Conservation (phyloP, 164 flowering plant genomes). For the Vitis rotundifolia region DNA sequence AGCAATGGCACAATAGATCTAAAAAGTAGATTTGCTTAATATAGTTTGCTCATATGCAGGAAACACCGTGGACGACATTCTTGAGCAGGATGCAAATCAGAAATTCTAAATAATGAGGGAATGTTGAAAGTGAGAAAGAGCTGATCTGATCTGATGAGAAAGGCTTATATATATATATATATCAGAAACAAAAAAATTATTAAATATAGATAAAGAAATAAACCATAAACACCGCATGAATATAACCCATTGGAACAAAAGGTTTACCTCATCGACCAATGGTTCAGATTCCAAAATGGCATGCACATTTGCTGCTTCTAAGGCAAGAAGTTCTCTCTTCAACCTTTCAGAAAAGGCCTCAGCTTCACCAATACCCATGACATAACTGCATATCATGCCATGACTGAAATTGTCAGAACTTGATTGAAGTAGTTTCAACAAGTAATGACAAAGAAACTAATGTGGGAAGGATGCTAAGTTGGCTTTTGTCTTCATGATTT, state of each 20-base stretch:
- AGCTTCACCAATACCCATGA: slow-evolving; percentile 99
- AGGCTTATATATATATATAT: too few relatives aligned
- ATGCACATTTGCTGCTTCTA: slow-evolving; percentile 99
- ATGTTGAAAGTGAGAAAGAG: neutral
- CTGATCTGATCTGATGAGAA: neutral
- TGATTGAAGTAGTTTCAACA: neutral
- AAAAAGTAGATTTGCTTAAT: neutral
- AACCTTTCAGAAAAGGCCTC: slow-evolving; percentile 99
- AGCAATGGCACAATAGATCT: neutral
- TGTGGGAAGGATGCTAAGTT: neutral
- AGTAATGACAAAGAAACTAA: neutral
- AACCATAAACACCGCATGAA: neutral
- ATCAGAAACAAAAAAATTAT: neutral
- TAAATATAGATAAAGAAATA: neutral
- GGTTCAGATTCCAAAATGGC: slow-evolving; percentile 97
- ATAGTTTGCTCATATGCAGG: neutral
- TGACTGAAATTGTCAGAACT: neutral
- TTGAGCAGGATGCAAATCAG: neutral
- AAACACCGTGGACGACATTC: neutral
- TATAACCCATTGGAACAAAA: neutral
- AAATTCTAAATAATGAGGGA: neutral
- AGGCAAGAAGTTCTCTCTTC: slow-evolving; percentile 93
- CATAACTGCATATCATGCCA: slow-evolving; percentile 62
- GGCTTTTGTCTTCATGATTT: neutral
- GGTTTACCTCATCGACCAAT: slow-evolving; percentile 74